phyloP scores from a whole-genome alignment of 306 rosid genomes.

The Parietaria judaica region DNA sequence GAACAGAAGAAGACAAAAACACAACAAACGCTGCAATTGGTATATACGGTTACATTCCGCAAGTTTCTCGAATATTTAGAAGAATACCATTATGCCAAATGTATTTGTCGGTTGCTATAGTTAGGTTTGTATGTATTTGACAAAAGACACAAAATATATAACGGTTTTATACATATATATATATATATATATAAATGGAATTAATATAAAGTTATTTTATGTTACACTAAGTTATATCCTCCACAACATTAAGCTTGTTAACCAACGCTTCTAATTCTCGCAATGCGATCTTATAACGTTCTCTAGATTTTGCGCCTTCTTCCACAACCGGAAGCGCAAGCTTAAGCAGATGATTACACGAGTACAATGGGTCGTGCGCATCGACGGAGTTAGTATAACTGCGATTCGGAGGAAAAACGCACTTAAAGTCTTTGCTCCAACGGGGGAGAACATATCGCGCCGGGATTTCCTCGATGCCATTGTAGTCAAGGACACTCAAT shows the following conservation, averaged over 20 bases:
- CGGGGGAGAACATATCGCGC: constrained; percentile 55
- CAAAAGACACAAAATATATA: too few relatives aligned
- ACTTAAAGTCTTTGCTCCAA: constrained; percentile 59
- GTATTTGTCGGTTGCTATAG: too few relatives aligned
- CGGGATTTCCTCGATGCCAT: constrained; percentile 64
- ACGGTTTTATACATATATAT: too few relatives aligned
- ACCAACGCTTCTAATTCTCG: constrained; percentile 54
- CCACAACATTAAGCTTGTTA: constrained; percentile 41
- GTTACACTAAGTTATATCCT: constrained; percentile 33
- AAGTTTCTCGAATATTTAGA: too few relatives aligned
- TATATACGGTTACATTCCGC: too few relatives aligned
- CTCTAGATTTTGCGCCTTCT: constrained; percentile 58
- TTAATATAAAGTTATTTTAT: background rate
- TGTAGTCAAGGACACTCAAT: constrained; percentile 58
- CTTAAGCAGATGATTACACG: constrained; percentile 38
- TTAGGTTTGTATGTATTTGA: too few relatives aligned
- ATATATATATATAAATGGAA: too few relatives aligned
- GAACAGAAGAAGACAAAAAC: background rate
- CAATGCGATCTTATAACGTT: constrained; percentile 48
- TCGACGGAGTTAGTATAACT: constrained; percentile 19
- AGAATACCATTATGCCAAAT: too few relatives aligned
- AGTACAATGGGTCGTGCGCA: constrained; percentile 22
- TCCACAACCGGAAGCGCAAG: constrained; percentile 53
- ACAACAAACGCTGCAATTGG: background rate
- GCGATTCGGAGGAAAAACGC: constrained; percentile 27